phyloP scores from a whole-genome alignment of 148 eudicot genomes.

The Vaccinium darrowii region DNA sequence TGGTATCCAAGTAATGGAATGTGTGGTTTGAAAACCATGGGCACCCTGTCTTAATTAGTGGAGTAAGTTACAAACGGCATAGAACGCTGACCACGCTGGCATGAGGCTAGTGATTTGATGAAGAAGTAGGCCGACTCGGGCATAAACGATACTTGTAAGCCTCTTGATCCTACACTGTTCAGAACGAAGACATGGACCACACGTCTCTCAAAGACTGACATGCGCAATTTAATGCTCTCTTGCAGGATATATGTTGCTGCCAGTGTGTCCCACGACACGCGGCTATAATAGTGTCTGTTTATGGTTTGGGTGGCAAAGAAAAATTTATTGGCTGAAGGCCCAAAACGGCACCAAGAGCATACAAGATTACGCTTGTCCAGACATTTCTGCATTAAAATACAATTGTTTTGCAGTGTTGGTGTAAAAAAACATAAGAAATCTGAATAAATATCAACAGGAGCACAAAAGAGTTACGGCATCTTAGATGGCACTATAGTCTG shows the following conservation, averaged over 20 bases:
- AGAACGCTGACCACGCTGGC: background rate
- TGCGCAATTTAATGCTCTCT: no score
- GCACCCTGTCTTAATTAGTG: background rate
- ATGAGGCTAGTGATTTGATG: background rate
- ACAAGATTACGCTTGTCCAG: background rate
- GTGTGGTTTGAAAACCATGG: background rate
- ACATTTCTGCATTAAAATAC: background rate
- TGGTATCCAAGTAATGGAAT: background rate
- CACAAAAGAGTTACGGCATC: background rate
- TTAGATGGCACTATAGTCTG: background rate
- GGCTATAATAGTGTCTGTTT: background rate
- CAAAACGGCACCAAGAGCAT: slow-evolving; percentile 8
- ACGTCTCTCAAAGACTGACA: no score
- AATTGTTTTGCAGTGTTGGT: background rate
- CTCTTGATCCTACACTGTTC: background rate
- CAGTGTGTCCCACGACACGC: background rate
- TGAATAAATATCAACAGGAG: background rate
- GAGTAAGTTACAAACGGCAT: background rate
- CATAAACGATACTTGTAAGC: background rate
- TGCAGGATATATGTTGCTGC: background rate
- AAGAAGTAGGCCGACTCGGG: background rate
- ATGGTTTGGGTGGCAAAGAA: background rate
- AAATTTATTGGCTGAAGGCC: background rate
- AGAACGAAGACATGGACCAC: background rate
- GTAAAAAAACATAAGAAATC: background rate